phyloP scores from a whole-genome alignment of 1,284 basidiomycete genomes.

The Singerocomus rubriflavus region DNA sequence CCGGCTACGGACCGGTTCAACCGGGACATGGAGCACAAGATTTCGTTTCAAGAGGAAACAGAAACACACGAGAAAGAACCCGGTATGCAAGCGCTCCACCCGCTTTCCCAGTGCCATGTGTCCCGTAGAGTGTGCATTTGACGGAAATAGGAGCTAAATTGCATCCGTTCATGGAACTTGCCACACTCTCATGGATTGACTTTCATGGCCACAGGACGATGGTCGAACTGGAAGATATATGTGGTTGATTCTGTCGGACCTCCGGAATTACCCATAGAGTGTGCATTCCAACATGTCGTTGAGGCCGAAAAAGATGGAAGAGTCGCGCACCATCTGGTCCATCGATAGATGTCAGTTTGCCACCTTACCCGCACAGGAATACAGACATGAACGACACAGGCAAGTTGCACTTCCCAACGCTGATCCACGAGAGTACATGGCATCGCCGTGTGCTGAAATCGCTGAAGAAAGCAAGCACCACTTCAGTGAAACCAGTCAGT shows the following conservation, averaged over 20 bases:
- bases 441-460: not conserved
- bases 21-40: not conserved
- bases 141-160: not conserved
- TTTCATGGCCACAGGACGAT: not conserved
- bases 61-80: not conserved
- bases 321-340: not conserved
- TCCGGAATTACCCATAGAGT: not conserved
- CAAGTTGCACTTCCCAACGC: not conserved
- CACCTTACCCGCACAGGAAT: not conserved
- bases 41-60: not conserved
- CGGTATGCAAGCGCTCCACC: too few species aligned
- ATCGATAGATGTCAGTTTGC: not conserved
- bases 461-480: not conserved
- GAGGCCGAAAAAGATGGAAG: not conserved
- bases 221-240: too few species aligned
- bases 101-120: not conserved
- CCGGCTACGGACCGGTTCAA: too few species aligned
- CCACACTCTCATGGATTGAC: not conserved
- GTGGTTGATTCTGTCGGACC: too few species aligned
- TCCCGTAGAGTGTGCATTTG: not conserved
- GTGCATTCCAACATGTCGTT: not conserved
- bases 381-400: not conserved
- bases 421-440: too few species aligned
- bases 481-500: too few species aligned
- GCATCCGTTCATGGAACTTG: not conserved